Conservation (phyloP, 2,329 filamentous ascomycete species). For the Pyrenochaeta sp. region DNA sequence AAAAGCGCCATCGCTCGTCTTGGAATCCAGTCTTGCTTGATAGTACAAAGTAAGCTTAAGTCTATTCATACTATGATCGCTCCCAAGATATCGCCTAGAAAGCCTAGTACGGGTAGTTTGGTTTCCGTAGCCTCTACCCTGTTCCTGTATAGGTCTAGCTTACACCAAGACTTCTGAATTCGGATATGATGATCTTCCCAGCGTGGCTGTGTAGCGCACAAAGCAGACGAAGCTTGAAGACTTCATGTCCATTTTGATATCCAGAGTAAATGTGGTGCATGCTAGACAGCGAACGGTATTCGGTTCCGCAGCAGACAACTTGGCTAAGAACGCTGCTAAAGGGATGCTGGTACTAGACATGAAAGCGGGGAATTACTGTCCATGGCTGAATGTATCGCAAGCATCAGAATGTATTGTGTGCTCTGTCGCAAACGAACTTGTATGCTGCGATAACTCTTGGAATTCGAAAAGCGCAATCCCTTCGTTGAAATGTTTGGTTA, state of each 20-base stretch:
- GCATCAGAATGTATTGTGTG: too few species aligned
- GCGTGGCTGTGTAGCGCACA: constrained; percentile 21
- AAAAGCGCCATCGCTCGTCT: constrained; percentile 8
- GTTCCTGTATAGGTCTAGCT: constrained; percentile 8
- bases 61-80: constrained; percentile 19
- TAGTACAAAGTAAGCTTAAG: constrained; percentile 12
- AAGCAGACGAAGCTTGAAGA: background rate
- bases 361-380: too few species aligned
- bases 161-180: constrained; percentile 15
- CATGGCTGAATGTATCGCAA: too few species aligned
- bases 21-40: constrained; percentile 12
- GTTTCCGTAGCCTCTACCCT: constrained; percentile 25
- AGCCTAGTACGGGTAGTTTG: constrained; percentile 27
- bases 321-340: too few species aligned
- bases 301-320: too few species aligned
- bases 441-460: too few species aligned
- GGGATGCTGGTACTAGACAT: too few species aligned
- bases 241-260: too few species aligned
- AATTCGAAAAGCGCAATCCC: too few species aligned
- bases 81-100: constrained; percentile 42
- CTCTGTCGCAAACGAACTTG: too few species aligned
- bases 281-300: background rate
- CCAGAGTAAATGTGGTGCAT: background rate
- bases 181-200: background rate
- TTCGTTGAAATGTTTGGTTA: too few species aligned